Evolutionary conservation across 768 basidiomycete species (phyloP), one percentile per base, ranked within the genome.

Genomic region (Austroboletus festivus): DNA sequence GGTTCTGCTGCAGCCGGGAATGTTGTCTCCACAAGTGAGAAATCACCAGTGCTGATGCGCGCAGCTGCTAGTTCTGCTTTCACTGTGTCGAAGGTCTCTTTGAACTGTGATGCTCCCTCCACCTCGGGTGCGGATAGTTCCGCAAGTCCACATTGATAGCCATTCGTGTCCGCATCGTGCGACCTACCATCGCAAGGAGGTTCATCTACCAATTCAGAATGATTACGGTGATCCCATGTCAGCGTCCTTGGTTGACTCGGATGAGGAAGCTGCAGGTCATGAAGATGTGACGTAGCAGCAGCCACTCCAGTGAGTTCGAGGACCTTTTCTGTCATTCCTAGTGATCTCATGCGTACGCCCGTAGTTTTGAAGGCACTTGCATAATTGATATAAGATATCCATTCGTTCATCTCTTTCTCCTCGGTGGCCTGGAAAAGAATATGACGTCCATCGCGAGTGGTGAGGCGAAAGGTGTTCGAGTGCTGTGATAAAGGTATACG

Each of bases 311-410:
- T 87, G 34, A 89, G 75, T 52, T 86, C 79, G 24, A 89, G 80
- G 56, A 85, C 87, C 57, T 75, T 77, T 40, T 76, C 73, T 18
- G 84, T 79, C 76, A 92, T 81, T 16, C 78, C 81, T 12, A 78
- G 68, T 0, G 88, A 76, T 19, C 93, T 81, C 81, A 96, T 92
- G 38, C 81, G 77, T 31, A 97, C 74, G 10, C 86, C 86, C 15
- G 83, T 77, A 2, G 90, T 83, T 69, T 86, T 93, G 80, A 96
- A 98, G 5, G 90, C 76, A 50, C 91, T 86, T 3, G 93, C 93
- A 62, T 96, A 98, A 68, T 99, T 99, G 61, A 98, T 92, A 26
- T 78, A 75, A 13, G 86, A 78, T 53, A 98, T 83, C 96, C 96
- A 99, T 53, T 85, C 80, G 57, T 93, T 86, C 72, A 90, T 77